phyloP scores from a whole-genome alignment of 106 monocot species.

The Dendrobium huoshanense region DNA sequence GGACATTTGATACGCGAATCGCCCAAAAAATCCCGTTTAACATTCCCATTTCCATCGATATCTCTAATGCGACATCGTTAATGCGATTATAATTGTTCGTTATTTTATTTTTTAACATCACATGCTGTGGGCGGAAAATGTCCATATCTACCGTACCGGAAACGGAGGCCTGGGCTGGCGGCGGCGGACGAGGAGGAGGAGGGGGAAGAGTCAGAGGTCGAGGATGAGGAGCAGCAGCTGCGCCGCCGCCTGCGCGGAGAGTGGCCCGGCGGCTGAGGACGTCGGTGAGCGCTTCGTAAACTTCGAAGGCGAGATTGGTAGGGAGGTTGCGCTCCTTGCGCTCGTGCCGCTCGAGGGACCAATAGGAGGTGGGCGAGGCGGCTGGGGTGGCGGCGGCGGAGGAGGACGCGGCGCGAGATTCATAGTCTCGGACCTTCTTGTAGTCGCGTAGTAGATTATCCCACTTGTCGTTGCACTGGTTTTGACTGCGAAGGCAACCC shows the following conservation, averaged over 20 bases:
- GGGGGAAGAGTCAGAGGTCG: constrained; percentile 13
- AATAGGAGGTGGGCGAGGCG: constrained; percentile 23
- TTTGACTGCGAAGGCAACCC: constrained; percentile 54
- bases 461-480: constrained; percentile 84
- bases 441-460: constrained; percentile 63
- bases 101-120: too few species aligned
- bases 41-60: too few species aligned
- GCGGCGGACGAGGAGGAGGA: not conserved
- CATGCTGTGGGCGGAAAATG: too few species aligned
- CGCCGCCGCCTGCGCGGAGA: constrained; percentile 5
- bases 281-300: constrained; percentile 69
- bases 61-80: too few species aligned
- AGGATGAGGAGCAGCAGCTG: not conserved
- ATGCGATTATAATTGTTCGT: too few species aligned
- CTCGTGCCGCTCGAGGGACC: constrained; percentile 44
- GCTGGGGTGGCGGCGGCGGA: not conserved
- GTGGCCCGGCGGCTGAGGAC: constrained; percentile 58
- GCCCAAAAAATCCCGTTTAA: too few species aligned
- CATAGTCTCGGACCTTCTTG: constrained; percentile 63
- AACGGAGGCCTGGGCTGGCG: constrained; percentile 9
- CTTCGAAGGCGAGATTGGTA: constrained; percentile 65
- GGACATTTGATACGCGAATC: too few species aligned
- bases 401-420: constrained; percentile 10
- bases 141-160: not conserved
- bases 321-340: constrained; percentile 40